phyloP scores from a whole-genome alignment of 2,329 filamentous ascomycete genomes.

The Fusarium nurragi region DNA sequence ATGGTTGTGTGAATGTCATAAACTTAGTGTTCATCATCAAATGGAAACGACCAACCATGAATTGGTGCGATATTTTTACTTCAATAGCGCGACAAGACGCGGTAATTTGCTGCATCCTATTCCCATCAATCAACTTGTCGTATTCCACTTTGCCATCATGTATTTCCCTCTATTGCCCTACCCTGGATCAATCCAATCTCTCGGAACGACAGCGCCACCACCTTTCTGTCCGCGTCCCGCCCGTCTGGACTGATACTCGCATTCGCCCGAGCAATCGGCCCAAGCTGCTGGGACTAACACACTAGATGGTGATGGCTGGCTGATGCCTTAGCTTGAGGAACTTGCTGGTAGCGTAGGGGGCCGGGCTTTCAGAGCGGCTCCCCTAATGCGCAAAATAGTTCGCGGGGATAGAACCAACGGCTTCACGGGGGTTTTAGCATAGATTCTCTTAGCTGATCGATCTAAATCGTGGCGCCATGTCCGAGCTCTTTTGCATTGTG shows the following conservation, averaged over 20 bases:
- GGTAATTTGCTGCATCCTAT: neutral
- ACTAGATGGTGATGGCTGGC: slow-evolving; percentile 1
- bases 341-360: neutral
- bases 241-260: neutral
- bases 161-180: neutral
- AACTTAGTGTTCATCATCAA: neutral
- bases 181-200: neutral
- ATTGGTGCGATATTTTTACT: neutral
- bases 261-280: neutral
- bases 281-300: neutral
- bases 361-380: neutral
- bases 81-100: neutral
- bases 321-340: no score
- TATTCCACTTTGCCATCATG: neutral
- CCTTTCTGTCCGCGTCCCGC: neutral
- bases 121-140: neutral
- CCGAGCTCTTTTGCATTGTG: neutral
- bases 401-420: slow-evolving; percentile 13
- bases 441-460: neutral
- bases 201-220: neutral
- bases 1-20: neutral
- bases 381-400: neutral
- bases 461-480: slow-evolving; percentile 11
- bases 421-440: neutral
- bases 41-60: neutral